These are phyloP conservation scores for Pythium insidiosum DNA, from an alignment of 352 stramenopile species.

Conservation along the genomic window DNA sequence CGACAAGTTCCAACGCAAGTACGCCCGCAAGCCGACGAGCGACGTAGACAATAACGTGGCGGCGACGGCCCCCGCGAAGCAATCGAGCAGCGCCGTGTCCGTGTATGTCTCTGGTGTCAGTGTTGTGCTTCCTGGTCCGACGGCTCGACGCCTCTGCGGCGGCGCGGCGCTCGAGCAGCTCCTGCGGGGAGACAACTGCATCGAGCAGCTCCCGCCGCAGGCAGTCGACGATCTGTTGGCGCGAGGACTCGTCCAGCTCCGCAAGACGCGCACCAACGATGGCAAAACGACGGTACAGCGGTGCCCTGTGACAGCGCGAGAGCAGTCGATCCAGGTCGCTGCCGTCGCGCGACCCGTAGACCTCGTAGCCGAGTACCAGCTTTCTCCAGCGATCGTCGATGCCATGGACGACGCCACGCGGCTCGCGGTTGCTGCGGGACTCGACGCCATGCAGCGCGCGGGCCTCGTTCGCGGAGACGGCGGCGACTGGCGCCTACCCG, in stretches of 20 bases:
- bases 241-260: conserved; percentile 89
- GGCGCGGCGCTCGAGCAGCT: conserved; percentile 79
- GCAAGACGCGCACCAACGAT: conserved; percentile 32
- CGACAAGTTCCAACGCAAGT: conserved; percentile 81
- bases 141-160: conserved; percentile 20
- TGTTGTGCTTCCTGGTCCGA: conserved; percentile 83
- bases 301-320: conserved; percentile 26
- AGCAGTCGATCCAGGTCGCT: conserved; percentile 87
- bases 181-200: conserved; percentile 88
- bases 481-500: conserved; percentile 83
- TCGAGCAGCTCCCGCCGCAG: conserved; percentile 59
- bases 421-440: conserved; percentile 90
- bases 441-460: conserved; percentile 92
- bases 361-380: conserved; percentile 63
- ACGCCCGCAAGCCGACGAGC: conserved; percentile 48
- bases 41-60: conserved; percentile 9
- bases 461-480: conserved; percentile 54
- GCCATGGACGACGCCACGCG: conserved; percentile 95
- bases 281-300: conserved; percentile 34
- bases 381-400: conserved; percentile 81
- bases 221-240: conserved; percentile 84
- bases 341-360: conserved; percentile 77
- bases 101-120: conserved; percentile 90
- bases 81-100: conserved; percentile 20
- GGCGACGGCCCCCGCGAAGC: background rate